A percentile compares a stretch with the other conserved stretches of the same genome.
These are phyloP conservation scores for Blepharisma japonicum DNA, from an alignment of 73 alveolate genomes.

Conservation along the genomic window DNA sequence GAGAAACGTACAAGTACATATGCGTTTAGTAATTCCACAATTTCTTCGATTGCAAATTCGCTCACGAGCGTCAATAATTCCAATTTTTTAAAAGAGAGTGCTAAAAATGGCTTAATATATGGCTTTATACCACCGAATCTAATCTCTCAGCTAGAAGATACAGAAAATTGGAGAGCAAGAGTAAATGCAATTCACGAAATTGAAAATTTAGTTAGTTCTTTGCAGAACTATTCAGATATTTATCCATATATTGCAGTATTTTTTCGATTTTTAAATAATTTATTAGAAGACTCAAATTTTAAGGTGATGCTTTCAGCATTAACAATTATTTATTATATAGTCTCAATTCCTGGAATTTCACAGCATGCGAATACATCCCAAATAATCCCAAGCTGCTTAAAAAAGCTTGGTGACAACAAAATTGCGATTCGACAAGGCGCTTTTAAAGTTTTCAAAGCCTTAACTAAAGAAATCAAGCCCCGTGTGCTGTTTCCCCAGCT, in stretches of 20 bases:
- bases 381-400: not conserved
- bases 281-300: conserved; percentile 19
- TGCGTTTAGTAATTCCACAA: not conserved
- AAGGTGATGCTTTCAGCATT: not conserved
- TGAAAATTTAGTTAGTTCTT: not conserved
- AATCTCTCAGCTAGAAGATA: not conserved
- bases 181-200: not conserved
- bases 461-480: not conserved
- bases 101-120: not conserved
- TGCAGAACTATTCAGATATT: not conserved
- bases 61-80: not conserved
- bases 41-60: not conserved
- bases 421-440: not conserved
- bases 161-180: conserved; percentile 26
- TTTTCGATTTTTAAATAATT: not conserved
- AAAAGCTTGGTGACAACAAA: conserved; percentile 29
- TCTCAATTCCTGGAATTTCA: not conserved
- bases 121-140: not conserved
- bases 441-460: conserved; percentile 19
- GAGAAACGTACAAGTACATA: not conserved
- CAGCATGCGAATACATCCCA: not conserved
- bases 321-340: not conserved
- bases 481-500: not conserved
- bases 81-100: not conserved
- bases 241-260: not conserved